A percentile compares a stretch with the other conserved stretches of the same genome.
phyloP scores from a whole-genome alignment of 768 basidiomycete genomes.

The Suillus decipiens region DNA sequence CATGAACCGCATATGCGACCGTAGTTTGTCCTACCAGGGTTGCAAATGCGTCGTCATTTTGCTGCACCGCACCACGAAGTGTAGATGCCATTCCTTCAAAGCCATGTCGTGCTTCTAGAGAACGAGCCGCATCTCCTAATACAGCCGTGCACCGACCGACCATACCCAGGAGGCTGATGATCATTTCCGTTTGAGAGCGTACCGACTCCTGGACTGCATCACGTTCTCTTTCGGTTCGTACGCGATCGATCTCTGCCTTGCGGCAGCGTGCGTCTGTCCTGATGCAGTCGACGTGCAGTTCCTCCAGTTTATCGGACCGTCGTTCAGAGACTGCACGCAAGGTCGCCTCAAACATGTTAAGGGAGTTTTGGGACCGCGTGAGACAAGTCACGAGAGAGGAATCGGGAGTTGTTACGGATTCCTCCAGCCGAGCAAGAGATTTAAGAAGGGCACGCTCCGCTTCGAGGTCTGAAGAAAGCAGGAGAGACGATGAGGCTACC shows the following conservation, averaged over 20 bases:
- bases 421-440: conserved; percentile 69
- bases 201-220: conserved; percentile 65
- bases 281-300: conserved; percentile 65
- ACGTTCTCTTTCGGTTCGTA: conserved; percentile 65
- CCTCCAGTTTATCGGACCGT: conserved; percentile 77
- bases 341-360: conserved; percentile 82
- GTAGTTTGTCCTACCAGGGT: conserved; percentile 68
- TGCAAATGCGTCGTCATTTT: conserved; percentile 71
- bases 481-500: conserved; percentile 34
- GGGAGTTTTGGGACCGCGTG: conserved; percentile 71
- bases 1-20: conserved; percentile 52
- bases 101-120: conserved; percentile 38
- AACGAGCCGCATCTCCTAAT: conserved; percentile 58
- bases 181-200: conserved; percentile 61
- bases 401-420: conserved; percentile 58
- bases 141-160: conserved; percentile 76
- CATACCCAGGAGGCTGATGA: conserved; percentile 77
- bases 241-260: conserved; percentile 70
- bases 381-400: conserved; percentile 61
- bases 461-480: conserved; percentile 58
- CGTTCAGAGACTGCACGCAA: conserved; percentile 82
- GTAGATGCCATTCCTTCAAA: conserved; percentile 48
- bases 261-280: conserved; percentile 66
- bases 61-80: conserved; percentile 56
- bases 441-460: conserved; percentile 72